These are phyloP conservation scores for Vicia faba DNA, from an alignment of 306 rosid species.

Conservation along the genomic window DNA sequence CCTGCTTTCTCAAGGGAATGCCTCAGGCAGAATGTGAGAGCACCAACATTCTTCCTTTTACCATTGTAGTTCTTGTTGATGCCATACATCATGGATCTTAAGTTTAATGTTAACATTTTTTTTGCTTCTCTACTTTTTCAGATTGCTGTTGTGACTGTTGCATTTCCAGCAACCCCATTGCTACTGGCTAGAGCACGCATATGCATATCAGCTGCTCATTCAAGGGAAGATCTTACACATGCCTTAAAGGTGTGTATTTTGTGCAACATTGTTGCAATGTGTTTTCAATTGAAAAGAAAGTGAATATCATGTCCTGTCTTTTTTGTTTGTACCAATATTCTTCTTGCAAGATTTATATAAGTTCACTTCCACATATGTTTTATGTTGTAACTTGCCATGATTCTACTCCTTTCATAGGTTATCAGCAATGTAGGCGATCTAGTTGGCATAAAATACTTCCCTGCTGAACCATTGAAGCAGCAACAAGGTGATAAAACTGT, in stretches of 20 bases:
- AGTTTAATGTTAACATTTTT: constrained; percentile 25
- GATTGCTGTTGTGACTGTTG: constrained; percentile 92
- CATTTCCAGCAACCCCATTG: constrained; percentile 92
- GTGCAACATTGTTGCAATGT: constrained; percentile 13
- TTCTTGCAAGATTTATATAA: constrained; percentile 10
- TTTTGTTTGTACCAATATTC: background rate
- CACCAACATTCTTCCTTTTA: constrained; percentile 17
- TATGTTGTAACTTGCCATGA: background rate
- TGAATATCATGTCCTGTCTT: background rate
- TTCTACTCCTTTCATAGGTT: constrained; percentile 53
- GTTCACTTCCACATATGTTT: background rate
- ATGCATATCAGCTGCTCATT: constrained; percentile 91
- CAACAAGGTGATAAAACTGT: constrained; percentile 30
- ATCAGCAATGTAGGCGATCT: constrained; percentile 77
- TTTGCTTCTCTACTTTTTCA: constrained; percentile 32
- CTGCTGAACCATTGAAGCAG: constrained; percentile 68
- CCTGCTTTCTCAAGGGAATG: constrained; percentile 98
- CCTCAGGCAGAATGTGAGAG: constrained; percentile 78
- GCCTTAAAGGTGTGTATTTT: constrained; percentile 69
- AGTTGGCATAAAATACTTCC: constrained; percentile 88
- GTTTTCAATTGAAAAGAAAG: constrained; percentile 17
- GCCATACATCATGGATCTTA: background rate
- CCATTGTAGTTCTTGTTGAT: constrained; percentile 10
- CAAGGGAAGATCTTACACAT: constrained; percentile 76
- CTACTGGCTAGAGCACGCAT: constrained; percentile 89